Base-by-base conservation (phyloP, 768 basidiomycete genomes). In the Lactarius indigo region DNA sequence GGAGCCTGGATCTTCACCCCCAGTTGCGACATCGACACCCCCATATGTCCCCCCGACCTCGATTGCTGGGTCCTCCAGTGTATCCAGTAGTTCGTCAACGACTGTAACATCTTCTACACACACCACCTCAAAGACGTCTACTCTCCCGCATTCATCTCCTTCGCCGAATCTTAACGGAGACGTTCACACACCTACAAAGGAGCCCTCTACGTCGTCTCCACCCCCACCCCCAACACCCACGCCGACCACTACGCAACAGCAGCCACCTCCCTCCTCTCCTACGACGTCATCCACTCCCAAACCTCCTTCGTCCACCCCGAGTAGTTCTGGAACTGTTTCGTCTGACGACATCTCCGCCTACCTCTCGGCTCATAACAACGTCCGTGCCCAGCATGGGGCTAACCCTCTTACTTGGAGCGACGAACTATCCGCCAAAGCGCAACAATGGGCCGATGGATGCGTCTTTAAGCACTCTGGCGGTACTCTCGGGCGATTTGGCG, bases 381-480 rank as follows among this genome's bases (percentile, higher is more conserved):
- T 86, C 70, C 83, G 91, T 31, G 79, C 83, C 2, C 74, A 82
- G 63, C 88, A 91, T 72, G 89, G 88, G 50, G 92, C 91, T 23
- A 57, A 74, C 1, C 66, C 82, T 9, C 76, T 94, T 56, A 83
- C 83, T 0, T 94, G 91, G 90, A 86, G 79, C 74, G 77, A 84
- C 62, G 74, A 76, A 3, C 74, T 89, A 47, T 87, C 89, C 1
- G 72, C 74, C n/a, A 84, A 83, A 65, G 92, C 92, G 7, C 84
- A 87, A 72, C 73, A 82, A 63, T 91, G 89, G 87, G 89, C 90
- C 4, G 80, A 86, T 69, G 76, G 77, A 17, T 94, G 92, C 73
- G 73, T 80, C 3, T 91, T 88, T 75, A 37, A 85, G 68, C 92
- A 94, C 73, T 89, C 88, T 17, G 83, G 83, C 26, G 89, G 89